These are phyloP conservation scores for Chytriomyces sp. DNA, from an alignment of 192 early-diverging fungal species.

Conservation along the genomic window DNA sequence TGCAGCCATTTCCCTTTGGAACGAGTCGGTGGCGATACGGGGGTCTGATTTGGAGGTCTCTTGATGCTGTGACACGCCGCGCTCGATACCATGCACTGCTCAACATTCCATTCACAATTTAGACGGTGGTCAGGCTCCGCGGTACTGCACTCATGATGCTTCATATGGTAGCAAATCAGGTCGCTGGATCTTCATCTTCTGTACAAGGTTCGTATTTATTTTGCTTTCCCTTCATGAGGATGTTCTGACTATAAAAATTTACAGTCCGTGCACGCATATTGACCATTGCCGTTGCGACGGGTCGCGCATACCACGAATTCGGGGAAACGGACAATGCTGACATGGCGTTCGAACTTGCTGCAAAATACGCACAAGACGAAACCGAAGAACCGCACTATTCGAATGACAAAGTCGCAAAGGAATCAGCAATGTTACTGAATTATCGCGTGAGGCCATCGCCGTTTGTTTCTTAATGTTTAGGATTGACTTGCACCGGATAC, in stretches of 20 bases:
- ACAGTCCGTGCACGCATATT: conserved; percentile 10
- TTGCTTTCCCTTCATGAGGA: not conserved
- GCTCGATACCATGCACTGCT: not conserved
- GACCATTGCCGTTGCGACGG: conserved; percentile 17
- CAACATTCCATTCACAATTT: not conserved
- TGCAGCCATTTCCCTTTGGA: conserved; percentile 19
- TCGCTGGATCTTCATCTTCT: not conserved
- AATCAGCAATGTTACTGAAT: conserved; percentile 3
- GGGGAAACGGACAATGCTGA: conserved; percentile 17
- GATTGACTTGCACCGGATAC: too few species aligned
- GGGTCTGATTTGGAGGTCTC: not conserved
- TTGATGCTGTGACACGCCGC: not conserved
- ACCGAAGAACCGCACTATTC: not conserved
- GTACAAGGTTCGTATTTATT: not conserved
- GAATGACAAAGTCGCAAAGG: not conserved
- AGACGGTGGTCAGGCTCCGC: conserved; percentile 23
- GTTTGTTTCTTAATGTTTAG: too few species aligned
- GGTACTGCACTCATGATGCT: conserved; percentile 11
- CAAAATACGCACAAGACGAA: conserved; percentile 9
- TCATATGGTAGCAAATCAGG: not conserved
- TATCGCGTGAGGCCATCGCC: not conserved
- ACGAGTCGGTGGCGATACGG: conserved; percentile 4
- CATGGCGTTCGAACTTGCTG: conserved; percentile 4
- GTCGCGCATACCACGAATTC: conserved; percentile 4
- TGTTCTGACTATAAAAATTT: not conserved